These are phyloP conservation scores for Candida maesae DNA, from an alignment of 805 yeast species.

Conservation along the genomic window DNA sequence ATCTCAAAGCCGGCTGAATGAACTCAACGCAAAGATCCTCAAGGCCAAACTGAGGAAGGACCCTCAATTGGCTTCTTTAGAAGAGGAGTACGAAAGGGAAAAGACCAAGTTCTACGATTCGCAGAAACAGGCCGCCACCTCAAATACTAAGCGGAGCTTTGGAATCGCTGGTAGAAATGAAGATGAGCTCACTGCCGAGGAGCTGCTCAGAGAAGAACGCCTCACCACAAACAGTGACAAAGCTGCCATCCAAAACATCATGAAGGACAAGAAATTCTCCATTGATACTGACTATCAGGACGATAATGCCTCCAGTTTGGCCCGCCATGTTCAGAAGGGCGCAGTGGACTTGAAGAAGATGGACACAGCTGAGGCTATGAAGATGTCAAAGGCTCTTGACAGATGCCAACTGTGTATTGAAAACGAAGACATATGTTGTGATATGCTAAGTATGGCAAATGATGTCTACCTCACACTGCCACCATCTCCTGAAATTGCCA, in stretches of 20 bases:
- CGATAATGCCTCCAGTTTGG: conserved; percentile 37
- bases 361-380: conserved; percentile 26
- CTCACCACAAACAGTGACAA: conserved; percentile 15
- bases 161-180: conserved; percentile 15
- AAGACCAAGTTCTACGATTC: conserved; percentile 14
- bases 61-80: conserved; percentile 19
- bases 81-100: conserved; percentile 20
- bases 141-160: conserved; percentile 3
- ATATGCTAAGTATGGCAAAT: conserved; percentile 35
- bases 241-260: conserved; percentile 33
- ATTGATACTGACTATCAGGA: conserved; percentile 42
- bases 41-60: conserved; percentile 31
- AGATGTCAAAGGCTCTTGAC: conserved; percentile 30
- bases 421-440: conserved; percentile 24
- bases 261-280: conserved; percentile 34
- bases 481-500: conserved; percentile 37
- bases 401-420: conserved; percentile 37
- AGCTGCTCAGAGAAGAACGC: conserved; percentile 34
- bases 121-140: background rate
- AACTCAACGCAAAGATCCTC: conserved; percentile 31
- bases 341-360: conserved; percentile 29
- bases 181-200: conserved; percentile 35
- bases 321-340: conserved; percentile 29
- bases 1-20: too few relatives aligned
- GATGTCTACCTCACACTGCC: conserved; percentile 36